Base-by-base conservation (phyloP, 192 early-diverging fungal genomes). In the Backusella tuberculispora region DNA sequence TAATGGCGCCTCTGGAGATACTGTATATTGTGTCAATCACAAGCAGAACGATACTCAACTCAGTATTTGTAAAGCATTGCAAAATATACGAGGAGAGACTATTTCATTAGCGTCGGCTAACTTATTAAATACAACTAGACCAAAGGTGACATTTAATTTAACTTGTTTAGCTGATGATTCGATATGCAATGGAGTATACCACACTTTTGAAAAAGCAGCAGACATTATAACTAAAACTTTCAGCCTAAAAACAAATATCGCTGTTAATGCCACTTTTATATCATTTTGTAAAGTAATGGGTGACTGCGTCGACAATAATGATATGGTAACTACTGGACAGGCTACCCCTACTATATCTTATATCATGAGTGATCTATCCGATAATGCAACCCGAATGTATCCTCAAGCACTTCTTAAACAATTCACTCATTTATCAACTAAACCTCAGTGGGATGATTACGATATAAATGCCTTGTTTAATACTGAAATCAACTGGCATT, bases 381-480 rank as follows among this genome's bases (percentile, higher is more conserved):
- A 85, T 46, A 77, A 75, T 21, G 50, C 81, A 48, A 66, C 56
- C 6, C 37, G 82, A 17, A 74, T 83, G 68, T 85, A 79, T 43
- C 84, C 84, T 34, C 84, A 85, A 69, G 63, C 81, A 9, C 63
- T 81, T 13, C 37, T 85, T 14, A 85, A 85, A 56, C 84, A 85
- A 21, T 75, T 79, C 5, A 75, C 63, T n/a, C 12, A 63, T 14
- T 6, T 74, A 19, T n/a, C 19, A 53, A 60, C 60, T 60, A 44
- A 45, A 14, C 77, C 75, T 2, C 29, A 43, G 14, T 85, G 66
- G 73, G 45, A 50, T 17, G 15, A 29, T 3, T 81, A 69, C 56
- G 82, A 85, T 64, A 85, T 85, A 37, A 69, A 60, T 63, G 71
- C 78, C 6, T 44, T 74, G 56, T 85, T 85, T 63, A 83, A 85